Evolutionary conservation across 2,329 filamentous ascomycete species (phyloP).

Genomic region (Parasarocladium wereldwijsianum): DNA sequence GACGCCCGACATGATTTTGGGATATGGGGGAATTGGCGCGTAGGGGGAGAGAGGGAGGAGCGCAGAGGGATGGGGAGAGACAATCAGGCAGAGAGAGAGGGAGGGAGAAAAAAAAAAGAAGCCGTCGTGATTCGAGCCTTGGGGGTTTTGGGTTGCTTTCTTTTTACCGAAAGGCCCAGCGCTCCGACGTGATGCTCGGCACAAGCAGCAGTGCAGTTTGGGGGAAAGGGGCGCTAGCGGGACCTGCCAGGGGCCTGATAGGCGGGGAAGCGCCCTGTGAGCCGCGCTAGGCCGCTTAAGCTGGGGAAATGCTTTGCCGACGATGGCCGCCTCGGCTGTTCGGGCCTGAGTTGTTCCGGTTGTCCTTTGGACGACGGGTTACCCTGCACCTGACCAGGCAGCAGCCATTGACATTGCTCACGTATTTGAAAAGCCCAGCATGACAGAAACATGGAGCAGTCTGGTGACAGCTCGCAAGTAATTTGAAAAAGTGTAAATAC

Average conservation of each 20-base stretch:
- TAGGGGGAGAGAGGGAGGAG: conserved; percentile 5
- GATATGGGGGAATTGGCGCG: conserved; percentile 8
- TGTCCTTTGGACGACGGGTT: not conserved
- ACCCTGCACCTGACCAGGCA: not conserved
- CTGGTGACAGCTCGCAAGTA: too few species aligned
- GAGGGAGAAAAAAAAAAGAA: conserved; percentile 5
- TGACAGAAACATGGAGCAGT: too few species aligned
- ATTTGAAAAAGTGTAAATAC: too few species aligned
- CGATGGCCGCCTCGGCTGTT: conserved; percentile 8
- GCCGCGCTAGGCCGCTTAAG: not conserved
- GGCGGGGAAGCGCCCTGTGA: not conserved
- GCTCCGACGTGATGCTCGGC: conserved; percentile 2
- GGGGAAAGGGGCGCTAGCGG: not conserved
- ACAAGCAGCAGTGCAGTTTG: not conserved
- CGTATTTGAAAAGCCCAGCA: too few species aligned
- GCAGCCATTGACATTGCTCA: not conserved
- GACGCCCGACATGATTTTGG: conserved; percentile 34
- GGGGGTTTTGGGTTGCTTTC: conserved; percentile 1
- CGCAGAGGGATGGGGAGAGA: not conserved
- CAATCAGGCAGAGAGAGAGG: not conserved
- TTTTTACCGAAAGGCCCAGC: conserved; percentile 2
- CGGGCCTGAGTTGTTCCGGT: too few species aligned
- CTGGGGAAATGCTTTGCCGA: conserved; percentile 6
- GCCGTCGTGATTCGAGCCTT: too few species aligned
- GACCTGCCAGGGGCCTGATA: not conserved